Evolutionary conservation across 352 stramenopile species (phyloP).

Genomic region (Thraustochytrium aureum): DNA sequence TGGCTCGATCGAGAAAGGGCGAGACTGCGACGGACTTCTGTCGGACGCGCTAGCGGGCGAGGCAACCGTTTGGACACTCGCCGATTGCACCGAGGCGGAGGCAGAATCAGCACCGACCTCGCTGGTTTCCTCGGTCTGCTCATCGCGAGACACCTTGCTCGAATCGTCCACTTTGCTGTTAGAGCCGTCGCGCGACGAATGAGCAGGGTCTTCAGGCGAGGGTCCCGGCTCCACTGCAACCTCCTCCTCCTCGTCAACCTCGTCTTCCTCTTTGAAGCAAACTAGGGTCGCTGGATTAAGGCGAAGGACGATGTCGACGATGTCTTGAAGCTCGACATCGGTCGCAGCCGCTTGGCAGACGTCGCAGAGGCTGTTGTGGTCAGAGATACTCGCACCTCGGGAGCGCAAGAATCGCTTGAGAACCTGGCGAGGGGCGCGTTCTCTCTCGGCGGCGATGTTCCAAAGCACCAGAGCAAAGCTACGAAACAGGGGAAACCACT

Average conservation of each 20-base stretch:
- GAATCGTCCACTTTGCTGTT: background rate
- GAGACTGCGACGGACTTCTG: no score
- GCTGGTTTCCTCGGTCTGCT: no score
- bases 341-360: no score
- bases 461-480: background rate
- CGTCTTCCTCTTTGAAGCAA: background rate
- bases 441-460: background rate
- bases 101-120: no score
- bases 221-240: background rate
- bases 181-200: no score
- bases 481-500: background rate
- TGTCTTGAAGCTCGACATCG: background rate
- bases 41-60: no score
- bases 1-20: no score
- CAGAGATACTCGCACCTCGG: background rate
- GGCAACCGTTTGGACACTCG: no score
- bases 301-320: background rate
- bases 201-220: no score
- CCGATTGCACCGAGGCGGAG: no score
- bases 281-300: background rate
- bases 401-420: background rate
- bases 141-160: slow-evolving; percentile 6
- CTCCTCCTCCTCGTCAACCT: background rate
- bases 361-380: background rate
- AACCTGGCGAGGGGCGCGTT: background rate